Evolutionary conservation across 169 alveolate genomes (phyloP).

Genomic region (Plasmodium vinckei): DNA sequence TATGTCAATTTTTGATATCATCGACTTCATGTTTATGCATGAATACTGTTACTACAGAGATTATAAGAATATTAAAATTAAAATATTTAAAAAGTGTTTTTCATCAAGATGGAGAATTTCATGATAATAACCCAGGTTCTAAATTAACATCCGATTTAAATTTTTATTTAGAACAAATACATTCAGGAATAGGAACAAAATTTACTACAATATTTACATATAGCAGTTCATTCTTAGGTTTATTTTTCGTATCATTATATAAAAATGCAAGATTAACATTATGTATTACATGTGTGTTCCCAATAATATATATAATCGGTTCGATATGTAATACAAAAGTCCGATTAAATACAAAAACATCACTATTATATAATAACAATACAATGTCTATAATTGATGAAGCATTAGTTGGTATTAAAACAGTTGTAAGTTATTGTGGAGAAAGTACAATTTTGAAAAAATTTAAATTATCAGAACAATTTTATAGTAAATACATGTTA

Average conservation of each 20-base stretch:
- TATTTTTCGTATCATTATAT: slow-evolving; percentile 50
- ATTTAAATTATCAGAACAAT: slow-evolving; percentile 60
- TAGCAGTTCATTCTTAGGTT: slow-evolving; percentile 68
- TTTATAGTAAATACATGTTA: slow-evolving; percentile 53
- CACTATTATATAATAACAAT: slow-evolving; percentile 66
- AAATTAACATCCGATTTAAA: slow-evolving; percentile 75
- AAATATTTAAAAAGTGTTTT: slow-evolving; percentile 73
- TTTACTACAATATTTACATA: slow-evolving; percentile 75
- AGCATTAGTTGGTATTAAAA: slow-evolving; percentile 75
- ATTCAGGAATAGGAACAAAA: slow-evolving; percentile 76
- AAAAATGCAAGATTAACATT: slow-evolving; percentile 70
- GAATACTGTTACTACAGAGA: slow-evolving; percentile 44
- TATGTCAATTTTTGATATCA: slow-evolving; percentile 51
- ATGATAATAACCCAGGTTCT: slow-evolving; percentile 76
- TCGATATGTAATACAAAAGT: slow-evolving; percentile 49
- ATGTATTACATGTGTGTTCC: slow-evolving; percentile 52
- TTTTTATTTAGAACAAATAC: slow-evolving; percentile 72
- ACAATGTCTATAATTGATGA: slow-evolving; percentile 78
- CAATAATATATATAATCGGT: slow-evolving; percentile 61
- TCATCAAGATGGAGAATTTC: slow-evolving; percentile 77
- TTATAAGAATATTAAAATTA: slow-evolving; percentile 41
- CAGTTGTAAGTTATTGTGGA: slow-evolving; percentile 78
- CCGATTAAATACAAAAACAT: slow-evolving; percentile 34
- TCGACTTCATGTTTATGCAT: slow-evolving; percentile 54
- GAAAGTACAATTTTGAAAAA: slow-evolving; percentile 58